A percentile compares a stretch with the other conserved stretches of the same genome.
Evolutionary conservation across 2,329 filamentous ascomycete genomes (phyloP).

Genomic region (Colletotrichum magnum): DNA sequence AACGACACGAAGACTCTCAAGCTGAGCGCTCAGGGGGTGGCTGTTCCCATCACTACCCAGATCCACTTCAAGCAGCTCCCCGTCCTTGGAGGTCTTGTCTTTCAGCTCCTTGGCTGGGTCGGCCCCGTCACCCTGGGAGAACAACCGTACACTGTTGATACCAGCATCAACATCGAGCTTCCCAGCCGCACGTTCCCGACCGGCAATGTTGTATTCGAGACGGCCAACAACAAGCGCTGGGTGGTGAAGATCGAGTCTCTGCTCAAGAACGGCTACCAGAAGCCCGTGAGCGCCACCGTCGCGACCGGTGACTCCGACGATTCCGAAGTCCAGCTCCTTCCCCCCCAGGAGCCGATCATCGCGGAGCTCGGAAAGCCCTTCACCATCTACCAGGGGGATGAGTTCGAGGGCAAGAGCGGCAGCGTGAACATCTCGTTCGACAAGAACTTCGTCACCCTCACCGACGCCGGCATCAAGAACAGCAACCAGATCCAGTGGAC

Average conservation of each 20-base stretch:
- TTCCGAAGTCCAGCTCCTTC: neutral
- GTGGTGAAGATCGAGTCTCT: slow-evolving; percentile 3
- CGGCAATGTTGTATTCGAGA: neutral
- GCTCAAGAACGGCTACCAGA: neutral
- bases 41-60: neutral
- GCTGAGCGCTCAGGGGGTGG: neutral
- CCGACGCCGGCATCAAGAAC: neutral
- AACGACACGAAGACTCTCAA: neutral
- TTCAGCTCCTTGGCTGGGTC: neutral
- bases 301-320: neutral
- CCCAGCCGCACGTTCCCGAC: neutral
- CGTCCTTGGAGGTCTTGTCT: neutral
- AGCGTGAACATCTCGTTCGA: slow-evolving; percentile 5
- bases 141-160: neutral
- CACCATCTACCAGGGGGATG: neutral
- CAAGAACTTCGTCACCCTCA: neutral
- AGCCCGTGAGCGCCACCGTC: neutral
- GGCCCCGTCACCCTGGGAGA: neutral
- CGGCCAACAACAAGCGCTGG: neutral
- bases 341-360: slow-evolving; percentile 11
- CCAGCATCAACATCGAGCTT: neutral
- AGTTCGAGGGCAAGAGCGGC: neutral
- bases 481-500: neutral
- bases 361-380: neutral
- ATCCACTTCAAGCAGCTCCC: neutral